A percentile compares a stretch with the other conserved stretches of the same genome.
Evolutionary conservation across 1,284 basidiomycete species (phyloP).

Genomic region (Cyathus olla): DNA sequence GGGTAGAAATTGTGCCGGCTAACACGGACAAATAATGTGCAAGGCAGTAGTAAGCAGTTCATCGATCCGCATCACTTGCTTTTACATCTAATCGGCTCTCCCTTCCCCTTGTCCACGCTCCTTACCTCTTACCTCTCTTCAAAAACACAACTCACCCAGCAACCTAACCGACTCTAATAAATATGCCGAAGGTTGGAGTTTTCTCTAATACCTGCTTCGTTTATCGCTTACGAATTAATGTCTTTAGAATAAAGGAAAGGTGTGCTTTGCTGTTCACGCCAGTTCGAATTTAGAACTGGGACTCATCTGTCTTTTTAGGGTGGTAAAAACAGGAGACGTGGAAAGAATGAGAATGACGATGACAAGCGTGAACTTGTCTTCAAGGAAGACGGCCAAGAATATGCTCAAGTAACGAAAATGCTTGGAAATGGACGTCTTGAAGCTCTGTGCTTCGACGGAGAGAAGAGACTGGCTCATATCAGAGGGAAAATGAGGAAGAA

Average conservation of each 20-base stretch:
- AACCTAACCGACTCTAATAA: slow-evolving; percentile 12
- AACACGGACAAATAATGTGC: no score
- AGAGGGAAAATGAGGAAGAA: slow-evolving; percentile 99
- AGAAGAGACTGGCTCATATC: slow-evolving; percentile 98
- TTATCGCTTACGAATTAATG: slow-evolving; percentile 16
- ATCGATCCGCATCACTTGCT: no score
- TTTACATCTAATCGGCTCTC: no score
- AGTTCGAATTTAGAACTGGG: background rate
- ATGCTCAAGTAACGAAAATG: slow-evolving; percentile 99
- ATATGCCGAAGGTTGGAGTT: slow-evolving; percentile 68
- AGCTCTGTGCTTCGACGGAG: slow-evolving; percentile 98
- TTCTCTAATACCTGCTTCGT: slow-evolving; percentile 7
- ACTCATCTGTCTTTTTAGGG: slow-evolving; percentile 69
- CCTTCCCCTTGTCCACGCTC: background rate
- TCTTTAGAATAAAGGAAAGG: slow-evolving; percentile 85
- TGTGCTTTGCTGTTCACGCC: slow-evolving; percentile 35
- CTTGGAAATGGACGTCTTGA: slow-evolving; percentile 98
- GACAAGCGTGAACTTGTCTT: slow-evolving; percentile 99
- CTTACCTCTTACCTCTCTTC: background rate
- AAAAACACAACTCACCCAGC: background rate
- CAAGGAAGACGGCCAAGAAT: slow-evolving; percentile 99
- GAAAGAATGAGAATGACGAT: slow-evolving; percentile 99
- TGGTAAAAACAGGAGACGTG: slow-evolving; percentile 99
- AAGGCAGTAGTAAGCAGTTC: no score
- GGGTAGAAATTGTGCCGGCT: no score